phyloP scores from a whole-genome alignment of 805 yeast genomes.

The Starmerella sp. region DNA sequence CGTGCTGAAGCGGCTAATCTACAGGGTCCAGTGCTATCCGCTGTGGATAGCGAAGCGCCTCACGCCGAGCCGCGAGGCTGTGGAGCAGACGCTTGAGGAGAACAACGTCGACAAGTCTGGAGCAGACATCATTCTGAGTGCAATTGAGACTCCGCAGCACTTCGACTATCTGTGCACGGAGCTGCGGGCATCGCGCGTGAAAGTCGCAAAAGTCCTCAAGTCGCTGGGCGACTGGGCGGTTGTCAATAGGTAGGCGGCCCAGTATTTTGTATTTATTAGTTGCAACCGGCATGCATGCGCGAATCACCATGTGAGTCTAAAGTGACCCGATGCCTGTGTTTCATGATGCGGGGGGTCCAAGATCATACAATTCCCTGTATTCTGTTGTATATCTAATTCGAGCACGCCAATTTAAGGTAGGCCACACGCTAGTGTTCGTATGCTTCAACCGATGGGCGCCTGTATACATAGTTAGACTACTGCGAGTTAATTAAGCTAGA shows the following conservation, averaged over 20 bases:
- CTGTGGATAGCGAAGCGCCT: slow-evolving; percentile 26
- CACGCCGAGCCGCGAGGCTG: slow-evolving; percentile 2
- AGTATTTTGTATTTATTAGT: neutral
- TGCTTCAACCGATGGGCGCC: no score
- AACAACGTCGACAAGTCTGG: slow-evolving; percentile 7
- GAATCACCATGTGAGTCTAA: no score
- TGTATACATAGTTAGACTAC: no score
- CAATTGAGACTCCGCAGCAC: slow-evolving; percentile 16
- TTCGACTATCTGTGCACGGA: slow-evolving; percentile 23
- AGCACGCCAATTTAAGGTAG: no score
- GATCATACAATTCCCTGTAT: no score
- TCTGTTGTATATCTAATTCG: no score
- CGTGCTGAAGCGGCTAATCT: slow-evolving; percentile 64
- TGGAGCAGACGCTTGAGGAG: slow-evolving; percentile 8
- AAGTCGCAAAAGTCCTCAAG: slow-evolving; percentile 16
- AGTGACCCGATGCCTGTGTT: no score
- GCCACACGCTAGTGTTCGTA: no score
- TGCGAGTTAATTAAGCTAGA: neutral
- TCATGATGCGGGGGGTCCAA: no score
- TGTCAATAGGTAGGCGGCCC: slow-evolving; percentile 7
- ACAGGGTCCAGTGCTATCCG: slow-evolving; percentile 71
- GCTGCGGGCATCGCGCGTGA: slow-evolving; percentile 20
- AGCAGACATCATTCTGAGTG: slow-evolving; percentile 7
- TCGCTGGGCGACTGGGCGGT: slow-evolving; percentile 22
- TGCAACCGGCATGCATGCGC: no score